phyloP scores from a whole-genome alignment of 73 alveolate species.

The Paramecium pentaurelia region DNA sequence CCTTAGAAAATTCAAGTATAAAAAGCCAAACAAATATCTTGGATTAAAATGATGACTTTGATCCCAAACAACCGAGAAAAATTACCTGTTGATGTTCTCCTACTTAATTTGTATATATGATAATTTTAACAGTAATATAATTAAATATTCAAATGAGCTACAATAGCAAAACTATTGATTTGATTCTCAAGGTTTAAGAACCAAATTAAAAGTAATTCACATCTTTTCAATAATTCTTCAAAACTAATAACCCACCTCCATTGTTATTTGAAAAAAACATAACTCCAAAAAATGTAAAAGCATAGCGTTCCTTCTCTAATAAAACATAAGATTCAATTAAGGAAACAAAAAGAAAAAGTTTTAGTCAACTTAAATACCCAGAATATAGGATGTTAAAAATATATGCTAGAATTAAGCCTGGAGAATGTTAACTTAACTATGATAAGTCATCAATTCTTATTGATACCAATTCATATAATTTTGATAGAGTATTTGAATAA shows the following conservation, averaged over 20 bases:
- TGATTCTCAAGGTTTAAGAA: constrained; percentile 12
- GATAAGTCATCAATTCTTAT: not conserved
- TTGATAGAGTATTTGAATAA: constrained; percentile 39
- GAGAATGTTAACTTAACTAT: not conserved
- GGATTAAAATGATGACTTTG: not conserved
- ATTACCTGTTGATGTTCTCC: not conserved
- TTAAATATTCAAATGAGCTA: constrained; percentile 14
- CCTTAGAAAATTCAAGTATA: constrained; percentile 23
- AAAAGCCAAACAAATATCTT: not conserved
- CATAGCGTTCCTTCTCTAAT: constrained; percentile 22
- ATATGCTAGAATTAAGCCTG: constrained; percentile 30
- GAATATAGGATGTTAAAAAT: not conserved
- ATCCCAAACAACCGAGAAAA: constrained; percentile 12
- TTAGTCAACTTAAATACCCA: not conserved
- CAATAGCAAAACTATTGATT: constrained; percentile 16
- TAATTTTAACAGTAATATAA: constrained; percentile 15
- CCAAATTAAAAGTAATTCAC: not conserved
- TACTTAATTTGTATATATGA: not conserved
- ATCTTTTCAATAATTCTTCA: constrained; percentile 27
- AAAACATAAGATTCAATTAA: constrained; percentile 10
- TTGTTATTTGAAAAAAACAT: not conserved
- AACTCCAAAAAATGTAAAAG: constrained; percentile 16
- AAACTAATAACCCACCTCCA: not conserved
- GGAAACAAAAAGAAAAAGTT: constrained; percentile 25
- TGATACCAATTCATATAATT: not conserved